Conservation (phyloP, 2,329 filamentous ascomycete genomes). For the Alternaria hordeiaustralica region DNA sequence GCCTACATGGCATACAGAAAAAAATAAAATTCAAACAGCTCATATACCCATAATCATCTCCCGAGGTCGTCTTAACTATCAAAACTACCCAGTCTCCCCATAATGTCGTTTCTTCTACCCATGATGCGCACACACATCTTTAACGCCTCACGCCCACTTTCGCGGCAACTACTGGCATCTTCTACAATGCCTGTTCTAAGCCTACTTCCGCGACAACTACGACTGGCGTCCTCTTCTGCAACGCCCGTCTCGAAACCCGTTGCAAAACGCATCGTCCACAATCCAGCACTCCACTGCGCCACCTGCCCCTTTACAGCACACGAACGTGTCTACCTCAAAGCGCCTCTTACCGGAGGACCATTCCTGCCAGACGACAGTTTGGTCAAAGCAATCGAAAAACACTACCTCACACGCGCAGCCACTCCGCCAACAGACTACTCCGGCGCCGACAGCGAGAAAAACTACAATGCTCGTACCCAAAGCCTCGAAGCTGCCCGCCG, state of each 20-base stretch:
- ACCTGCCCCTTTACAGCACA: not conserved
- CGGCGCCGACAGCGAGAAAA: not conserved
- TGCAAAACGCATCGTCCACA: not conserved
- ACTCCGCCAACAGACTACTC: not conserved
- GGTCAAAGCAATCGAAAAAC: not conserved
- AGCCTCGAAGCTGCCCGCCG: not conserved
- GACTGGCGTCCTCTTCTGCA: constrained; percentile 22
- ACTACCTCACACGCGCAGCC: not conserved
- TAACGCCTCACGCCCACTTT: not conserved
- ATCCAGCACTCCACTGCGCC: not conserved
- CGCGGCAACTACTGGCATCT: constrained; percentile 7
- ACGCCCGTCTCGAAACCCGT: not conserved
- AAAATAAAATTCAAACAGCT: not conserved
- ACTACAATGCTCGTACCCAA: not conserved
- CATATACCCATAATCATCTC: not conserved
- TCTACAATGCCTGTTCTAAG: not conserved
- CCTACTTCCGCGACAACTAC: not conserved
- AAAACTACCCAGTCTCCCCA: not conserved
- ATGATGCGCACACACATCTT: not conserved
- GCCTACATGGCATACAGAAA: not conserved
- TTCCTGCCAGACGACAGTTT: not conserved
- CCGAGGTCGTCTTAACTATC: not conserved
- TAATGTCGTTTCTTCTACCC: not conserved
- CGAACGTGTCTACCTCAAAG: not conserved
- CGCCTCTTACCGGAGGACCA: not conserved